Evolutionary conservation across 768 basidiomycete genomes (phyloP).

Genomic region (Auricularia auricula-judae): DNA sequence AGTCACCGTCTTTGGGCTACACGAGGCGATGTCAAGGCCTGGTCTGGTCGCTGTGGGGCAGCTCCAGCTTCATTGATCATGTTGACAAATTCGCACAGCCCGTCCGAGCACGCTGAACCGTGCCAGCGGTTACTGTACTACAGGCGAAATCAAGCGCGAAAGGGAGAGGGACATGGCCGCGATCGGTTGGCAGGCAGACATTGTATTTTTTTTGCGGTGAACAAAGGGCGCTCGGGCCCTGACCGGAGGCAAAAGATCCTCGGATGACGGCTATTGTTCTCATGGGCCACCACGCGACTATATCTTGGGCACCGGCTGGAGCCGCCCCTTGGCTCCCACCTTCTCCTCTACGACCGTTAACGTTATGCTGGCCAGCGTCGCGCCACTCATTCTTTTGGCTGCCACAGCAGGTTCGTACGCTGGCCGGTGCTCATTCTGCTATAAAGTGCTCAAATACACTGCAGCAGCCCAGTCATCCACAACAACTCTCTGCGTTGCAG

Average conservation of each 20-base stretch:
- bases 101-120: too few relatives aligned
- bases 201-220: too few relatives aligned
- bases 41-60: too few relatives aligned
- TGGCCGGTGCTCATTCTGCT: not conserved
- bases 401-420: not conserved
- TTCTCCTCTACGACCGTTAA: not conserved
- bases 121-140: too few relatives aligned
- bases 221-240: too few relatives aligned
- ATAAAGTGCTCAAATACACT: not conserved
- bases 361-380: slow-evolving; percentile 2
- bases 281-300: not conserved
- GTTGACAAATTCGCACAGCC: too few relatives aligned
- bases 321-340: not conserved
- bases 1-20: too few relatives aligned
- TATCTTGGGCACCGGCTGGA: not conserved
- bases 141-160: too few relatives aligned
- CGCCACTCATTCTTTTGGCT: not conserved
- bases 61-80: too few relatives aligned
- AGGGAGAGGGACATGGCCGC: too few relatives aligned
- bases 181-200: too few relatives aligned
- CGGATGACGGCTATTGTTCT: not conserved
- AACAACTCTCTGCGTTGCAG: slow-evolving; percentile 57
- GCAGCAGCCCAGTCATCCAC: not conserved
- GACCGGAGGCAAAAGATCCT: not conserved
- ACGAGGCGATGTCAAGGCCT: too few relatives aligned